These are phyloP conservation scores for Climacium dendroides DNA, from an alignment of 225 moss, liverwort and hornwort genomes.

Conservation along the genomic window DNA sequence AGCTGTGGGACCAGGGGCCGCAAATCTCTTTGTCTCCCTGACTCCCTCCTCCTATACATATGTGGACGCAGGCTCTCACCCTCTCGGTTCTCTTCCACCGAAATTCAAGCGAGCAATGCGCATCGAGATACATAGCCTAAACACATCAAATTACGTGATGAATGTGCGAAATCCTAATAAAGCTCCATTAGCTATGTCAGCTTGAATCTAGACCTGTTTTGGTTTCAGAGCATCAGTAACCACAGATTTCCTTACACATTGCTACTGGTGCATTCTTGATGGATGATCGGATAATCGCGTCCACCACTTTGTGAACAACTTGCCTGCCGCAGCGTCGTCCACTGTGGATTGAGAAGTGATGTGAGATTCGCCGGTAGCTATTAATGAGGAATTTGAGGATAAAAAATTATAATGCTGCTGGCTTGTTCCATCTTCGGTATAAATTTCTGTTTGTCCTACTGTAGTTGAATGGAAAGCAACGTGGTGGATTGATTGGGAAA, in stretches of 20 bases:
- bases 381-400: neutral
- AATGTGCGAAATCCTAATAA: neutral
- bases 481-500: neutral
- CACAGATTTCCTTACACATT: neutral
- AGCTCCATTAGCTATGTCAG: neutral
- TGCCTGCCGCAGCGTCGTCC: neutral
- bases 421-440: neutral
- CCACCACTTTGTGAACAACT: neutral
- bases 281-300: neutral
- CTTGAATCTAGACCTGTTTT: neutral
- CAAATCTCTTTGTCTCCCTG: neutral
- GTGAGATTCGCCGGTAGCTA: neutral
- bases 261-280: neutral
- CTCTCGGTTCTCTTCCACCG: neutral
- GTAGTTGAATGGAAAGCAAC: neutral
- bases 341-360: neutral
- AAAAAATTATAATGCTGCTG: neutral
- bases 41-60: neutral
- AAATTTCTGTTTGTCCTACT: too few relatives aligned
- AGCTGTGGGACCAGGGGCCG: neutral
- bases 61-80: neutral
- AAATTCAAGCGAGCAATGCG: neutral
- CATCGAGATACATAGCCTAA: neutral
- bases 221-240: neutral
- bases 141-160: neutral